Percentiles rank a stretch among this genome's conserved stretches.
Conservation (phyloP, 23 red algal genomes). For the Gracilaria domingensis region DNA sequence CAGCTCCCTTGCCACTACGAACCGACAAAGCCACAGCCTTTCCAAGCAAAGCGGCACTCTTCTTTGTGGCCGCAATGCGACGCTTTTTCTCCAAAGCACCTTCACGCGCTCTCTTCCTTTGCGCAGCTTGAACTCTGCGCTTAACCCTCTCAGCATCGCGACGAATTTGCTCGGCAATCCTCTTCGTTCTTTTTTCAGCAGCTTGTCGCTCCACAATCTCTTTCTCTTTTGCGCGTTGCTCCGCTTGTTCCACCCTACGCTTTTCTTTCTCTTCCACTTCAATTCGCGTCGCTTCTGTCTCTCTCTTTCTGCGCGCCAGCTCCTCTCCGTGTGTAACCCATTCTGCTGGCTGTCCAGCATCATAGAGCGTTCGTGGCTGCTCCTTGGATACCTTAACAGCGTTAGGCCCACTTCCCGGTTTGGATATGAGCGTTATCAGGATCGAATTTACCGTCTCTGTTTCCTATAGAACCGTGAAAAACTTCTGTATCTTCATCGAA, state of each 20-base stretch:
- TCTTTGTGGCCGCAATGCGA: too few species aligned
- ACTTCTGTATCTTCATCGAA: not conserved
- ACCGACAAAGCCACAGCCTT: too few species aligned
- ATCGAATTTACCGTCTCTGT: not conserved
- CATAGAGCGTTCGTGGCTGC: not conserved
- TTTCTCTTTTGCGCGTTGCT: not conserved
- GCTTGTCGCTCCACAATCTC: not conserved
- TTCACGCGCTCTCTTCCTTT: too few species aligned
- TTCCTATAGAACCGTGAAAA: not conserved
- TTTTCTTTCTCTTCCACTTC: not conserved
- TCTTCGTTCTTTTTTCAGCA: not conserved
- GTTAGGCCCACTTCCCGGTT: not conserved
- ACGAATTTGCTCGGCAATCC: not conserved
- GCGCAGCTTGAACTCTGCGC: not conserved
- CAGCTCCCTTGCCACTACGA: too few species aligned
- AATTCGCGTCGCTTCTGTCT: not conserved
- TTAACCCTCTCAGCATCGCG: not conserved
- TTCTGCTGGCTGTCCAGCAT: not conserved
- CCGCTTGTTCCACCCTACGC: not conserved
- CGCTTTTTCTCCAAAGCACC: not conserved
- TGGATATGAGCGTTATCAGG: not conserved
- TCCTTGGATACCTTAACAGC: not conserved
- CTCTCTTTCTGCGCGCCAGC: not conserved
- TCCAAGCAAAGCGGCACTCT: too few species aligned
- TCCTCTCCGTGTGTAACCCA: constrained; percentile 39